Evolutionary conservation across 1,284 basidiomycete species (phyloP), one percentile per base, ranked within the genome.

Genomic region (Trametes sp.): DNA sequence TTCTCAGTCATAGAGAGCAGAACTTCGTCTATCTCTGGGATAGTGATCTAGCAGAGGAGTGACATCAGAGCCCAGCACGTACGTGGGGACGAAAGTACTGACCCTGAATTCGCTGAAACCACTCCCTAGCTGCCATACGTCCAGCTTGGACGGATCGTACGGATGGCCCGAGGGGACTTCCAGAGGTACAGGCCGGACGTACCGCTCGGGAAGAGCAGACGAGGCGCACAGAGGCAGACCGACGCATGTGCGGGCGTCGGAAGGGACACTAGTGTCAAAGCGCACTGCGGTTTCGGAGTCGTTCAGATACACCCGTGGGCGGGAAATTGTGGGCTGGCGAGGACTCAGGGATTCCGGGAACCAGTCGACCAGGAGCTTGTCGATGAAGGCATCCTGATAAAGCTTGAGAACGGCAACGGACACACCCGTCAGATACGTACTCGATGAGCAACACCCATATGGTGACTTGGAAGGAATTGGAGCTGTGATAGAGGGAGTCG

Each of bases 101-200:
- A 77, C 61, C 61, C 35, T 57, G 29, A 57, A 53, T n/a, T 45
- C 24, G 9, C 13, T n/a, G 9, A 73, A 58, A 41, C 56, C 61
- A 0, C 7, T 53, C 1, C 63, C 68, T 11, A 74, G 52, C 57
- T 76, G 74, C 75, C 75, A 76, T 5, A 76, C 62, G 65, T 75
- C 75, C 1, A 73, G 52, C 54, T 69, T 70, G 60, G 74, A 75
- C 8, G 74, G 73, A 57, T 61, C 64, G 49, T 74, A 75, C 0
- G 71, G 63, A 36, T 62, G 28, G 4, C 66, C 72, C 4, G 64
- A 52, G 2, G 31, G 14, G 1, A 72, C 49, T 28, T 68, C 66
- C 0, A 52, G 55, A 1, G 72, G 66, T 19, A 48, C 48, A 4
- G 70, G 69, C 21, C 71, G 66, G 3, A 16, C 4, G 46, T 74